Evolutionary conservation across 2,329 filamentous ascomycete species (phyloP).

Genomic region (Verticillium dahliae): DNA sequence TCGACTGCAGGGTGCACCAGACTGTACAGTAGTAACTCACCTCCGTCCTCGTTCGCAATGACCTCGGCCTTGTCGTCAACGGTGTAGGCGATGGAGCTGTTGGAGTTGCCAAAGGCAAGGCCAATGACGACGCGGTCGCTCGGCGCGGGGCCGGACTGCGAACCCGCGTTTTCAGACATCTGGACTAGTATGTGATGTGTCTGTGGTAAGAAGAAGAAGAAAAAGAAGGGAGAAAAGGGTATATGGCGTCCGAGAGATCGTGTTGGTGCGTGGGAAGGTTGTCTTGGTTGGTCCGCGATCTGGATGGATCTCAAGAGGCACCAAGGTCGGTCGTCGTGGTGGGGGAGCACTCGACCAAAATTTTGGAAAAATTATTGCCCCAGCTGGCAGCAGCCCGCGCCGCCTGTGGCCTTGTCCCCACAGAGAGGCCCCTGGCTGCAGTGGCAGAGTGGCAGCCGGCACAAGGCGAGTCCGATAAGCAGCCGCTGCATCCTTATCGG

Average conservation of each 20-base stretch:
- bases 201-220: background rate
- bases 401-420: background rate
- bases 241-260: background rate
- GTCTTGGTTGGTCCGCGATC: background rate
- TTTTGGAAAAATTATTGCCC: constrained; percentile 4
- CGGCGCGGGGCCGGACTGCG: constrained; percentile 41
- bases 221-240: background rate
- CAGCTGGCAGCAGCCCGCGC: background rate
- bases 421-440: background rate
- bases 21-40: constrained; percentile 41
- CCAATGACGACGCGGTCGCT: constrained; percentile 72
- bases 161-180: constrained; percentile 41
- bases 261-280: background rate
- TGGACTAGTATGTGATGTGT: constrained; percentile 1
- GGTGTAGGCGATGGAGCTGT: constrained; percentile 94
- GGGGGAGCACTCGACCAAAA: constrained; percentile 10
- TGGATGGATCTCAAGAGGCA: background rate
- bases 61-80: constrained; percentile 93
- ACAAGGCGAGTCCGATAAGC: background rate
- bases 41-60: constrained; percentile 98
- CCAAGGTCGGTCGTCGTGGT: background rate
- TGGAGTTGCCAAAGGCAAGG: constrained; percentile 96
- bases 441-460: background rate
- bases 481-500: background rate
- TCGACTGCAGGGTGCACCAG: background rate